A percentile compares a stretch with the other conserved stretches of the same genome.
Evolutionary conservation across 331 rosid genomes (phyloP).

Genomic region (Arachis monticola): DNA sequence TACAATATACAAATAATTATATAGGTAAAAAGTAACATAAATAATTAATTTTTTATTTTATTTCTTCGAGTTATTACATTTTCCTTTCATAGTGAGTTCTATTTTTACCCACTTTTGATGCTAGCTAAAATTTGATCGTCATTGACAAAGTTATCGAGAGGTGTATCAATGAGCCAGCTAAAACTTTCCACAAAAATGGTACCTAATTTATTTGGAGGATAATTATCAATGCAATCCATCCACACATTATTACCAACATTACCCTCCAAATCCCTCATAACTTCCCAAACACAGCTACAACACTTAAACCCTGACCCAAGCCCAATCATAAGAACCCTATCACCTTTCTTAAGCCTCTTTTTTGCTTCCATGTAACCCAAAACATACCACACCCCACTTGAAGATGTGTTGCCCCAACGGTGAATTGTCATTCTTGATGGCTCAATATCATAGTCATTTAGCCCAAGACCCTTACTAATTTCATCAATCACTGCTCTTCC

Average conservation of each 20-base stretch:
- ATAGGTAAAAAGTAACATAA: no score
- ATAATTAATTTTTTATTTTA: no score
- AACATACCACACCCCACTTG: constrained; percentile 59
- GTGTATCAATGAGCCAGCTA: constrained; percentile 56
- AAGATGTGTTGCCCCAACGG: constrained; percentile 60
- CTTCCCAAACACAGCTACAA: constrained; percentile 59
- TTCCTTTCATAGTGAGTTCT: background rate
- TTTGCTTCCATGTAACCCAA: constrained; percentile 42
- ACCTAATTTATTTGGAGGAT: constrained; percentile 43
- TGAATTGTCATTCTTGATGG: constrained; percentile 63
- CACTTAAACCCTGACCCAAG: constrained; percentile 68
- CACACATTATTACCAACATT: constrained; percentile 46
- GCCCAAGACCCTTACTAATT: constrained; percentile 52
- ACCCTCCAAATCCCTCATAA: constrained; percentile 51
- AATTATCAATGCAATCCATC: constrained; percentile 50
- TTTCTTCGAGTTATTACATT: no score
- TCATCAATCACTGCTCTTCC: constrained; percentile 55
- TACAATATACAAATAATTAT: no score
- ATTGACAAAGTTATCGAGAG: constrained; percentile 39
- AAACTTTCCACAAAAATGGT: constrained; percentile 51
- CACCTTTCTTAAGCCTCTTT: background rate
- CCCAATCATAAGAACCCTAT: constrained; percentile 59
- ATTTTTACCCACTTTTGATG: background rate
- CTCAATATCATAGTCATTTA: constrained; percentile 54
- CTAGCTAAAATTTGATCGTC: background rate